Percentiles rank a stretch among this genome's conserved stretches.
phyloP scores from a whole-genome alignment of 139 green algal species.

The Edaphochlamys debaryana region DNA sequence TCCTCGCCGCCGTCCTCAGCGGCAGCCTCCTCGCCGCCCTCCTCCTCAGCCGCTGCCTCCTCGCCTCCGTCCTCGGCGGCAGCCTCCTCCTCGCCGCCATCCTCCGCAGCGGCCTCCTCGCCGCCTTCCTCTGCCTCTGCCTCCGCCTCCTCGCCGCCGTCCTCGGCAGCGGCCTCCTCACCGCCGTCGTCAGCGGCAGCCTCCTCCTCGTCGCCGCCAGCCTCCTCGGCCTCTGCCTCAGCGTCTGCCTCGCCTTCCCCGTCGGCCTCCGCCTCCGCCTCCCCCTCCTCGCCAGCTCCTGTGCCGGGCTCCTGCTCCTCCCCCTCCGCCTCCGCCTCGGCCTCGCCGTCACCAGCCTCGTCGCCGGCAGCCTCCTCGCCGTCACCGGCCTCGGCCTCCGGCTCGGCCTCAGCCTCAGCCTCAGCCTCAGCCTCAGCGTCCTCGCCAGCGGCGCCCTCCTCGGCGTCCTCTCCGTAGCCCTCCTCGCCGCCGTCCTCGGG shows the following conservation, averaged over 20 bases:
- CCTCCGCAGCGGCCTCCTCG: not conserved
- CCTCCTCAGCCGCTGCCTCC: not conserved
- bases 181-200: not conserved
- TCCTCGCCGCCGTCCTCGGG: not conserved
- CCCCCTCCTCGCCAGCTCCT: not conserved
- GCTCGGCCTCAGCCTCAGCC: no score
- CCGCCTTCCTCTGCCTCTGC: not conserved
- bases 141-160: not conserved
- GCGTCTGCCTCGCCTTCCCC: not conserved
- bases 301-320: not conserved
- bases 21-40: not conserved
- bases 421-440: not conserved
- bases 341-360: not conserved
- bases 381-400: not conserved
- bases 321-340: not conserved
- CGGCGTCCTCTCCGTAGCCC: not conserved
- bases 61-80: not conserved
- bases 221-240: not conserved
- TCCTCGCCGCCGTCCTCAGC: no score
- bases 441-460: not conserved
- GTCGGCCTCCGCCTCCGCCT: not conserved
- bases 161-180: not conserved
- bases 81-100: not conserved
- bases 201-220: not conserved
- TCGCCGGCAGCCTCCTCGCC: not conserved